phyloP scores from a whole-genome alignment of 768 basidiomycete genomes.

The Pisolithus marmoratus region DNA sequence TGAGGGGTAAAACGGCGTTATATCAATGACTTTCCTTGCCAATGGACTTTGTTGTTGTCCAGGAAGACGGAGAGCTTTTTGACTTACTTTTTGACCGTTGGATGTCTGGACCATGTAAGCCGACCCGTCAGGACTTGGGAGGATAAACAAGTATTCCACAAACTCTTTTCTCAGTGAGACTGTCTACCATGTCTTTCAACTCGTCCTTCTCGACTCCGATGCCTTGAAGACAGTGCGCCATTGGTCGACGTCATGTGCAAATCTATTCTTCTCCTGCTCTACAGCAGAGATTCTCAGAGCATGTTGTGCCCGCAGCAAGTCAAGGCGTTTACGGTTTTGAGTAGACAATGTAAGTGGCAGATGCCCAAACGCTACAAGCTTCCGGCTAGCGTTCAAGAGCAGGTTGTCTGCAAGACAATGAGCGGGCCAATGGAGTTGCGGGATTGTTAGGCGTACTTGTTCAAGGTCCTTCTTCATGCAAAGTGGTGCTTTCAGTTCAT shows the following conservation, averaged over 20 bases:
- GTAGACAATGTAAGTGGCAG: slow-evolving; percentile 42
- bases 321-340: slow-evolving; percentile 45
- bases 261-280: slow-evolving; percentile 24
- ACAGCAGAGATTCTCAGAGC: slow-evolving; percentile 34
- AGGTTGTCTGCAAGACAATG: slow-evolving; percentile 17
- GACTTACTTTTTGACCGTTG: no score
- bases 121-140: no score
- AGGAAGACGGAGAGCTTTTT: no score
- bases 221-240: slow-evolving; percentile 27
- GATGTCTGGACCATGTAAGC: no score
- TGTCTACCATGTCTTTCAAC: slow-evolving; percentile 37
- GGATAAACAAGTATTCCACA: background rate
- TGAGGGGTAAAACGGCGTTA: no score
- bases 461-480: slow-evolving; percentile 24
- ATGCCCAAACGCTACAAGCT: slow-evolving; percentile 22
- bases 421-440: background rate
- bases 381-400: slow-evolving; percentile 27
- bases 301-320: slow-evolving; percentile 36
- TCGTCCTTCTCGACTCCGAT: slow-evolving; percentile 42
- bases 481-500: slow-evolving; percentile 9
- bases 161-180: slow-evolving; percentile 57
- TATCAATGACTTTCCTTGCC: no score
- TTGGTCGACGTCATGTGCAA: slow-evolving; percentile 34
- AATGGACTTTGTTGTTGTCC: no score
- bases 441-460: slow-evolving; percentile 13